A percentile compares a stretch with the other conserved stretches of the same genome.
Evolutionary conservation across 495 filamentous ascomycete species (phyloP).

Genomic region (Hyaloscypha bicolor): DNA sequence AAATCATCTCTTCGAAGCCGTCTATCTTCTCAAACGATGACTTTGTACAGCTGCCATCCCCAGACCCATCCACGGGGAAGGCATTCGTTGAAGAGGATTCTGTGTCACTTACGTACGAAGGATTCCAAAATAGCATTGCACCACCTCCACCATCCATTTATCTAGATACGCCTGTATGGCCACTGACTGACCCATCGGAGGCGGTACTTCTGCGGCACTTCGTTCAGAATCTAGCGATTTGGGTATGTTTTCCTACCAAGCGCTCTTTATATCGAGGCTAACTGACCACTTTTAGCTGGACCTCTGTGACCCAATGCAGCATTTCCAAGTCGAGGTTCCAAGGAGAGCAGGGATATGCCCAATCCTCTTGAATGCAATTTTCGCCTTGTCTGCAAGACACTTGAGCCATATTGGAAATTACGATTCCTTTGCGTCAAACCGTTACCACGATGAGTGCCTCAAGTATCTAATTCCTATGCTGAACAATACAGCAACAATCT

Average conservation of each 20-base stretch:
- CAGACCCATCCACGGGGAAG: constrained; percentile 4
- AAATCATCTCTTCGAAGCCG: not conserved
- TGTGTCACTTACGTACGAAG: not conserved
- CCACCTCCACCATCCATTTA: constrained; percentile 23
- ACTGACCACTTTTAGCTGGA: constrained; percentile 2
- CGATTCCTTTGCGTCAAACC: constrained; percentile 48
- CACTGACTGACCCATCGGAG: constrained; percentile 41
- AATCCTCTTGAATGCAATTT: constrained; percentile 60
- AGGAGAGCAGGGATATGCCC: constrained; percentile 49
- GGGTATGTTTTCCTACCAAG: constrained; percentile 39
- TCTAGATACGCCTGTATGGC: constrained; percentile 35
- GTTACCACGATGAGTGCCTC: constrained; percentile 54
- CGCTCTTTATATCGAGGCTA: not conserved
- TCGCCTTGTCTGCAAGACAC: constrained; percentile 59
- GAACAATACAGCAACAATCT: constrained; percentile 52
- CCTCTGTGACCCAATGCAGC: constrained; percentile 55
- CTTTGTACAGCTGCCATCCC: constrained; percentile 12
- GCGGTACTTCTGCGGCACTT: constrained; percentile 50
- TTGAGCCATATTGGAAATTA: constrained; percentile 49
- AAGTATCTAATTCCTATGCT: constrained; percentile 51
- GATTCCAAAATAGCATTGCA: constrained; percentile 2
- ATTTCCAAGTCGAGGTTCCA: constrained; percentile 57
- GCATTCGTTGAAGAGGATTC: not conserved
- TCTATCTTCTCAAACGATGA: not conserved
- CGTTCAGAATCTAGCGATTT: constrained; percentile 49